Evolutionary conservation across 176 grass and related monocot genomes (phyloP), one percentile per base, ranked within the genome.

Genomic region (Musa troglodytarum): DNA sequence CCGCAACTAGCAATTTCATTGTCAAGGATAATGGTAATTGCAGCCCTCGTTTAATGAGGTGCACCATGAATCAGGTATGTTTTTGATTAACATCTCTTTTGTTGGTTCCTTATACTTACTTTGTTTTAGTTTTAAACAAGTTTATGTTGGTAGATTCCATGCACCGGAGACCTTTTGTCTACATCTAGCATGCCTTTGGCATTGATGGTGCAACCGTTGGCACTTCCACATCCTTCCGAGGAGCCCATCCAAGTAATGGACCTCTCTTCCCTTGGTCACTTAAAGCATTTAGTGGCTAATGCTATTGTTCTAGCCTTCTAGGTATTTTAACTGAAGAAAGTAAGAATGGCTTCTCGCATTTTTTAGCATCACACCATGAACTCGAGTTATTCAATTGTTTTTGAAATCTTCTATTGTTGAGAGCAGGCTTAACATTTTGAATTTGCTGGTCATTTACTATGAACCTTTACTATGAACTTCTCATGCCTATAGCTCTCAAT

Each of bases 1-100:
- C 88, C 80, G 84, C 86, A 52, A 87, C 84, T 43, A 91, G 84
- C 65, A 89, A 89, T 43, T 96, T 92, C 82, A 70, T 96, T 54
- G 92, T 96, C 74, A 96, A 84, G 72, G 92, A 96, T 79, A 87
- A 84, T 69, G 92, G 92, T 75, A 96, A 96, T 77, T 92, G 84
- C 72, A 96, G 92, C 66, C 92, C 92, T 24, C 88, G 92, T 77
- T 63, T 96, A 81, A 96, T 96, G 92, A 82, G 92, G 54, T 96
- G 79, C 77, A 89, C 88, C 59, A 63, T 92, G 25, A 92, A 91
- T 89, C 92, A 96, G 82, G 92, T 96, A 83, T 59, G 15, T n/a
- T 52, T 79, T 54, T 56, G 65, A 24, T 76, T 16, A 56, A 56
- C 1, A 20, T 50, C 28, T 76, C 63, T 10, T 54, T 54, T 52